Evolutionary conservation across 805 yeast genomes (phyloP).

Genomic region (Tetrapisispora nanseiensis): DNA sequence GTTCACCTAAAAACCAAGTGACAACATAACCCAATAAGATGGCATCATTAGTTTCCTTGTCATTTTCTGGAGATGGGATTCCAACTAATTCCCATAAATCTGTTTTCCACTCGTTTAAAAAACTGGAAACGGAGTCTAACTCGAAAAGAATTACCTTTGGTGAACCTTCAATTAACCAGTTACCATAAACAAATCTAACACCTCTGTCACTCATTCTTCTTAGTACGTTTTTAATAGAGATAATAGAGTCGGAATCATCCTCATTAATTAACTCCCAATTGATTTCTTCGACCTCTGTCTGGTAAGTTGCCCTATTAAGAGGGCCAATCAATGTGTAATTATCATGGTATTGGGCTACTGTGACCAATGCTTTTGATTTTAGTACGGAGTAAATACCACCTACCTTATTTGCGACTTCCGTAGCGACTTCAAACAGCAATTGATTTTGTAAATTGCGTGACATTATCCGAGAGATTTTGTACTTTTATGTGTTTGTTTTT

Average conservation of each 20-base stretch:
- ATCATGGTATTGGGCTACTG: conserved; percentile 84
- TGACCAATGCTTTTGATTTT: conserved; percentile 93
- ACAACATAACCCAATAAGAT: conserved; percentile 85
- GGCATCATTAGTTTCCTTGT: conserved; percentile 83
- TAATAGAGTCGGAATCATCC: conserved; percentile 19
- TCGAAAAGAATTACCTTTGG: conserved; percentile 88
- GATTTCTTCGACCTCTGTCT: conserved; percentile 73
- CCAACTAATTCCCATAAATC: conserved; percentile 89
- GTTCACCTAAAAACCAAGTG: conserved; percentile 95
- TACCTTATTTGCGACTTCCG: conserved; percentile 94
- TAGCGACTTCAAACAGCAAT: conserved; percentile 84
- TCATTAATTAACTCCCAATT: conserved; percentile 40
- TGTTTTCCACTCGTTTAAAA: conserved; percentile 84
- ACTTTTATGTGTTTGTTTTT: too few species aligned
- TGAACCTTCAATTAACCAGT: conserved; percentile 97
- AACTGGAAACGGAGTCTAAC: conserved; percentile 57
- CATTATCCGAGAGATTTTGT: too few species aligned
- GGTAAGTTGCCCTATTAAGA: conserved; percentile 60
- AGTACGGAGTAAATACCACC: conserved; percentile 97
- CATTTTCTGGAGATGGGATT: conserved; percentile 86
- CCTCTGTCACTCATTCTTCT: conserved; percentile 78
- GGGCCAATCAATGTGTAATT: conserved; percentile 87
- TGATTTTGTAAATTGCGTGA: conserved; percentile 81
- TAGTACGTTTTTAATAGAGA: conserved; percentile 37
- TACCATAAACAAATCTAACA: conserved; percentile 72